These are phyloP conservation scores for Cystoisospora suis DNA, from an alignment of 169 alveolate genomes.

Conservation along the genomic window DNA sequence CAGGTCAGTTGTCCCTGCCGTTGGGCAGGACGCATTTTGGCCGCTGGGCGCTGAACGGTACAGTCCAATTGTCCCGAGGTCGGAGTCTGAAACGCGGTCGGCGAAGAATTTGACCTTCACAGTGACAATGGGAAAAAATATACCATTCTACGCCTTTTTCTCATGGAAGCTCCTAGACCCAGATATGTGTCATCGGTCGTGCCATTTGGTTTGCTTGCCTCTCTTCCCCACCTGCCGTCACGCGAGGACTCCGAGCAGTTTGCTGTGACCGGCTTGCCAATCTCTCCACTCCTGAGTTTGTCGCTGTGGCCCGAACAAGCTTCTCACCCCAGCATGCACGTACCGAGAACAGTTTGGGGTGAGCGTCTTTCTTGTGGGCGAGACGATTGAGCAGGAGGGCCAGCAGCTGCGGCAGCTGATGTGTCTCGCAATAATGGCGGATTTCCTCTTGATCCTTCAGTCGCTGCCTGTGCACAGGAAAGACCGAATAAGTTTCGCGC, in stretches of 20 bases:
- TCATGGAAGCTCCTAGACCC: too few species aligned
- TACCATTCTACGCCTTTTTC: too few species aligned
- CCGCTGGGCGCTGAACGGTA: constrained; percentile 28
- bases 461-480: background rate
- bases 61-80: constrained; percentile 24
- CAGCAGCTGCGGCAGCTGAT: constrained; percentile 27
- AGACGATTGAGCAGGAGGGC: constrained; percentile 19
- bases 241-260: too few species aligned
- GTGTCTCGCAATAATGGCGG: constrained; percentile 21
- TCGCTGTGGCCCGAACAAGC: too few species aligned
- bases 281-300: too few species aligned
- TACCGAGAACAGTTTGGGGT: constrained; percentile 22
- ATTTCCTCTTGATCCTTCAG: constrained; percentile 8
- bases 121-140: background rate
- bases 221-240: too few species aligned
- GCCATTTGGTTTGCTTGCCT: too few species aligned
- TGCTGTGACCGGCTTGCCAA: too few species aligned
- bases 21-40: background rate
- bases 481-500: too few species aligned
- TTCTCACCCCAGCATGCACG: background rate
- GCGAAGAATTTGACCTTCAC: constrained; percentile 8
- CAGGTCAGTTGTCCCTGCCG: background rate
- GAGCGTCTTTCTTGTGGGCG: constrained; percentile 32
- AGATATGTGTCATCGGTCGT: too few species aligned
- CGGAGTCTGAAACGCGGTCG: constrained; percentile 30